A percentile compares a stretch with the other conserved stretches of the same genome.
These are phyloP conservation scores for Inga laurina DNA, from an alignment of 306 rosid genomes.

Conservation along the genomic window DNA sequence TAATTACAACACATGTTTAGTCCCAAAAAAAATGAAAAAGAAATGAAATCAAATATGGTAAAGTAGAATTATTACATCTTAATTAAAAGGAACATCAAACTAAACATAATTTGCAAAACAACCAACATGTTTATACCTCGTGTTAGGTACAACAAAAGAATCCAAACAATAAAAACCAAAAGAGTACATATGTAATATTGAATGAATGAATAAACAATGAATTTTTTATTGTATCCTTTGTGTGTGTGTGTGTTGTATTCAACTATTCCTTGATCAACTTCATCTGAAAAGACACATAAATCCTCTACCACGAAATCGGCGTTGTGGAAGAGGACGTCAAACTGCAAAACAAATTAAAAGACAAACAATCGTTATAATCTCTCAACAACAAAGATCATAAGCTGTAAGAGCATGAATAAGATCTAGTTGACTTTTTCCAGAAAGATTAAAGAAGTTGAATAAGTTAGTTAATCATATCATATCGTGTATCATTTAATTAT, in stretches of 20 bases:
- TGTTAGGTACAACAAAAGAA: neutral
- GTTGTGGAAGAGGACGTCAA: constrained; percentile 49
- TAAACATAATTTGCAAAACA: neutral
- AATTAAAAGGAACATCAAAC: neutral
- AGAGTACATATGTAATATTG: neutral
- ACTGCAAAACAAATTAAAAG: constrained; percentile 48
- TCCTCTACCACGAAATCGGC: constrained; percentile 44
- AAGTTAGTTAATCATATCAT: too few species aligned
- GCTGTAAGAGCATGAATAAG: too few species aligned
- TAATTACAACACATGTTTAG: neutral
- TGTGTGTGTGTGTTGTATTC: neutral
- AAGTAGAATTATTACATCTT: neutral
- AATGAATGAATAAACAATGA: neutral
- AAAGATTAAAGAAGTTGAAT: too few species aligned
- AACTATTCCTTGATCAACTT: constrained; percentile 6
- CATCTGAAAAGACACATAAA: neutral
- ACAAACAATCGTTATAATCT: neutral
- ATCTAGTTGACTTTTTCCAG: too few species aligned
- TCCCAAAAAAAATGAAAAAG: neutral
- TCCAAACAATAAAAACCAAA: neutral
- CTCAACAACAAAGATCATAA: neutral
- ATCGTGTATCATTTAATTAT: too few species aligned
- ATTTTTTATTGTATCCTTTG: constrained; percentile 8
- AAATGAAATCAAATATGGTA: neutral
- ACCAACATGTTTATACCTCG: neutral